Evolutionary conservation across 192 early-diverging fungal species (phyloP).

Genomic region (Chytriomyces sp.): DNA sequence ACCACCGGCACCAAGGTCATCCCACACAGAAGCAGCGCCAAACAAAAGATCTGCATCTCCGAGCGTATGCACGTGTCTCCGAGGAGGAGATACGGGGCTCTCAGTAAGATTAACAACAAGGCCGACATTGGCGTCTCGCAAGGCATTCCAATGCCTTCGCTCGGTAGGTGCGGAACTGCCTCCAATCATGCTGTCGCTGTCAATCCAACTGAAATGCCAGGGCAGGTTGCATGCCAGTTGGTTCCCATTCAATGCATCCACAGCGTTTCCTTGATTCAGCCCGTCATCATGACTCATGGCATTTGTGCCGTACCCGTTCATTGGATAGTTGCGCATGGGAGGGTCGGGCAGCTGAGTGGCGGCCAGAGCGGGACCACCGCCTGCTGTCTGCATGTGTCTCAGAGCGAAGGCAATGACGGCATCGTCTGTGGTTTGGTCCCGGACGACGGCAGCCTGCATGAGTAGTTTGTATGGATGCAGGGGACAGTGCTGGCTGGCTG

Average conservation of each 20-base stretch:
- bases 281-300: too few relatives aligned
- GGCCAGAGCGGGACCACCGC: not conserved
- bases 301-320: too few relatives aligned
- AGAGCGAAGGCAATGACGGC: not conserved
- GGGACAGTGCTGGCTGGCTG: too few relatives aligned
- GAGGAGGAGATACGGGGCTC: constrained; percentile 38
- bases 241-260: too few relatives aligned
- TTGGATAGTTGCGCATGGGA: not conserved
- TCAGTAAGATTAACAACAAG: constrained; percentile 60
- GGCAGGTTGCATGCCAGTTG: constrained; percentile 36
- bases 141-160: constrained; percentile 46
- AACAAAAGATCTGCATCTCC: constrained; percentile 17
- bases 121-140: constrained; percentile 41
- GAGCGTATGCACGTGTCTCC: constrained; percentile 7
- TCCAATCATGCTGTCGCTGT: constrained; percentile 47
- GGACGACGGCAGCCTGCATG: too few relatives aligned
- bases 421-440: not conserved
- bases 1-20: not conserved
- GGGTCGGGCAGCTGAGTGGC: not conserved
- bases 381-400: not conserved
- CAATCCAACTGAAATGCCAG: constrained; percentile 56
- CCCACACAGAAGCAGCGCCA: not conserved
- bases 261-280: too few relatives aligned
- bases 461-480: too few relatives aligned
- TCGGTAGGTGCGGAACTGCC: constrained; percentile 46